Percentiles rank a stretch among this genome's conserved stretches.
Evolutionary conservation across 202 grass and related monocot species (phyloP).

Genomic region (Hordeum pubiflorum): DNA sequence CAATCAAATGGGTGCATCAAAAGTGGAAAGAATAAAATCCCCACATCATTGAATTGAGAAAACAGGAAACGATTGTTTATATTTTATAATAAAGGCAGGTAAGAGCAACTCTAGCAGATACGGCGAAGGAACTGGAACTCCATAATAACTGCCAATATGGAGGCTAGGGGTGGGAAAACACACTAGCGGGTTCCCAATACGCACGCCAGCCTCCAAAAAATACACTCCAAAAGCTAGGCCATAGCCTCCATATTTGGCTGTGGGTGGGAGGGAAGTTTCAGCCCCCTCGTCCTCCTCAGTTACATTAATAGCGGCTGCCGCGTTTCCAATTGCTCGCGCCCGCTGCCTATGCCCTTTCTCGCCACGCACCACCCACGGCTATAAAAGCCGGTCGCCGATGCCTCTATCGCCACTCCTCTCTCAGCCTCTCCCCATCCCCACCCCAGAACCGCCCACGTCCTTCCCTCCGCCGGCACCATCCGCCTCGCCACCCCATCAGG

Average conservation of each 20-base stretch:
- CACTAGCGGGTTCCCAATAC: neutral
- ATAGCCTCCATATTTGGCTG: neutral
- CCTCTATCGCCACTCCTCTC: neutral
- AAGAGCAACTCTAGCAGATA: neutral
- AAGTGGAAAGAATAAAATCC: neutral
- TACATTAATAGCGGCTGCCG: too few species aligned
- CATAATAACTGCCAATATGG: neutral
- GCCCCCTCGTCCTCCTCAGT: too few species aligned
- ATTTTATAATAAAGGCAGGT: neutral
- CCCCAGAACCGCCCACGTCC: too few species aligned
- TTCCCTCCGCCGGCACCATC: neutral
- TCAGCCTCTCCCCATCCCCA: too few species aligned
- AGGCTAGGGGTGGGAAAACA: neutral
- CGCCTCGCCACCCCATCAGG: neutral
- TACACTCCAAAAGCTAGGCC: neutral
- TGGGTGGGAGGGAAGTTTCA: neutral
- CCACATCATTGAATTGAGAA: neutral
- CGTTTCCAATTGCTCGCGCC: neutral
- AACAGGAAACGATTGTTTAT: slow-evolving; percentile 6
- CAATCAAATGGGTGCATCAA: slow-evolving; percentile 31
- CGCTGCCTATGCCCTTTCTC: too few species aligned
- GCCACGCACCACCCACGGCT: neutral
- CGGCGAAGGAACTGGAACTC: neutral
- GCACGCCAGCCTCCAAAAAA: neutral
- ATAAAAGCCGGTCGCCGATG: neutral